Evolutionary conservation across 2,329 filamentous ascomycete species (phyloP).

Genomic region (Xylariaceae sp.): DNA sequence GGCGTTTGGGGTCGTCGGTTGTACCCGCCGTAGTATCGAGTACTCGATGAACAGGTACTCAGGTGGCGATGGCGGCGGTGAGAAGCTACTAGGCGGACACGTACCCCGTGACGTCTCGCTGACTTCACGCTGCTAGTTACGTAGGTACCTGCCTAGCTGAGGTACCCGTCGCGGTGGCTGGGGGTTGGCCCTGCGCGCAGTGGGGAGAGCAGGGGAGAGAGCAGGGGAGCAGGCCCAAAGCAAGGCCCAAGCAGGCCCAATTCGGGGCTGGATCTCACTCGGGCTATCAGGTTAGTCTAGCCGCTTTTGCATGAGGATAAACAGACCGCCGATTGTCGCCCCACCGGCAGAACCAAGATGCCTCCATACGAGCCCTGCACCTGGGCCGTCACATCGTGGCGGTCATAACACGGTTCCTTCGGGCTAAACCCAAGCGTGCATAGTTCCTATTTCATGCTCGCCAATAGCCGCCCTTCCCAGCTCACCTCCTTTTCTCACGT

Average conservation of each 20-base stretch:
- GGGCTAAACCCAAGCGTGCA: slow-evolving; percentile 14
- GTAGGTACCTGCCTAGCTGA: not conserved
- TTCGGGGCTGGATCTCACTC: not conserved
- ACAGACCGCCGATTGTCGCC: slow-evolving; percentile 21
- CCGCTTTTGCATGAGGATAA: slow-evolving; percentile 25
- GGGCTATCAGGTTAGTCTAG: slow-evolving; percentile 14
- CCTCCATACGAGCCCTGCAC: slow-evolving; percentile 27
- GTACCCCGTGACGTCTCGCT: not conserved
- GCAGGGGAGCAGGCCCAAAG: too few species aligned
- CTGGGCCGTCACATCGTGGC: slow-evolving; percentile 22
- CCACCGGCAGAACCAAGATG: slow-evolving; percentile 30
- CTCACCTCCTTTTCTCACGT: slow-evolving; percentile 31
- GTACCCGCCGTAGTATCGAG: not conserved
- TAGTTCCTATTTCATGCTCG: slow-evolving; percentile 30
- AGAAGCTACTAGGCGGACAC: not conserved
- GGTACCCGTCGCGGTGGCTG: not conserved
- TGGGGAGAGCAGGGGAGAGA: too few species aligned
- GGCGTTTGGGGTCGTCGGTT: not conserved
- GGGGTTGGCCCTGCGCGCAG: not conserved
- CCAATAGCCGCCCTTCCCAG: slow-evolving; percentile 31
- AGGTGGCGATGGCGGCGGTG: not conserved
- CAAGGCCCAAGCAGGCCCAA: not conserved
- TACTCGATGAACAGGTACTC: not conserved
- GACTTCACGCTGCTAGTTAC: not conserved
- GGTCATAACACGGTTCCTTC: slow-evolving; percentile 22